Conservation (phyloP, 148 eudicot species). For the Camellia sinensis region DNA sequence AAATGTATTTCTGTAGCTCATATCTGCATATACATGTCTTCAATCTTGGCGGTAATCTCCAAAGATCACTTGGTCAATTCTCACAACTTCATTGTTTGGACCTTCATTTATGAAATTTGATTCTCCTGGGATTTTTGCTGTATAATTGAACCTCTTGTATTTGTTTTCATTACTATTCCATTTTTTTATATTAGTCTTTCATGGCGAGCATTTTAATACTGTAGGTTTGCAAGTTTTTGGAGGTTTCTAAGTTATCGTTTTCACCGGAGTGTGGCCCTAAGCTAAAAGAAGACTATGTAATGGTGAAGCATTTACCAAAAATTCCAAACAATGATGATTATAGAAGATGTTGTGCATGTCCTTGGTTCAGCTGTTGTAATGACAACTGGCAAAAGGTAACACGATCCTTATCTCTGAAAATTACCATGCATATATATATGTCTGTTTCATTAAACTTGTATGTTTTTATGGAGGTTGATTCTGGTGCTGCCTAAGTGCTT, state of each 20-base stretch:
- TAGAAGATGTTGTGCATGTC: conserved; percentile 67
- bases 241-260: conserved; percentile 90
- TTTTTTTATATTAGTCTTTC: not conserved
- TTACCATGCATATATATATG: conserved; percentile 3
- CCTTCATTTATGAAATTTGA: not conserved
- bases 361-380: conserved; percentile 78
- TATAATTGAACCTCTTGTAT: not conserved
- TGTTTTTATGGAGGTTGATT: not conserved
- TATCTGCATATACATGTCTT: not conserved
- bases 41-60: not conserved
- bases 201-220: conserved; percentile 14
- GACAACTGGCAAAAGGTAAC: conserved; percentile 98
- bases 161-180: not conserved
- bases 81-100: not conserved
- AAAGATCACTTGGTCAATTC: not conserved
- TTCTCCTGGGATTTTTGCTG: not conserved
- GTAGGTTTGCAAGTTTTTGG: conserved; percentile 95
- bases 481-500: not conserved
- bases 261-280: conserved; percentile 95
- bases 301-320: conserved; percentile 93
- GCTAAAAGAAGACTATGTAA: conserved; percentile 84
- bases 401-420: not conserved
- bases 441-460: not conserved
- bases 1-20: not conserved
- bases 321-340: conserved; percentile 56